phyloP scores from a whole-genome alignment of 768 basidiomycete genomes.

The Arthromyces matolae region DNA sequence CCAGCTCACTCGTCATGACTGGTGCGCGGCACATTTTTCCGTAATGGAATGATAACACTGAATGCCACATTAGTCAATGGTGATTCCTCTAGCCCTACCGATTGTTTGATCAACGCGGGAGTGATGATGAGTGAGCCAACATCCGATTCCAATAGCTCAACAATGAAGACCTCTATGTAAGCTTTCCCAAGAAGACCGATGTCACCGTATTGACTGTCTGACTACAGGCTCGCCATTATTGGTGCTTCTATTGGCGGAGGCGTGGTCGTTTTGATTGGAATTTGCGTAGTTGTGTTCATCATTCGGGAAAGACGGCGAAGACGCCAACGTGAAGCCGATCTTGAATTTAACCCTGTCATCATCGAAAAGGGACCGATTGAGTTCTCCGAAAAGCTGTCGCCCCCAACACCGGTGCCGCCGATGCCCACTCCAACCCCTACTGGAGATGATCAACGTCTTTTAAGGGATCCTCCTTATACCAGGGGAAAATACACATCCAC shows the following conservation, averaged over 20 bases:
- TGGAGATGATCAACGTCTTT: constrained; percentile 7
- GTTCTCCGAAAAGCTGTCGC: neutral
- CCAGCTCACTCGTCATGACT: constrained; percentile 41
- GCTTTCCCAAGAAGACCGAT: neutral
- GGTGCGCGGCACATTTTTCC: constrained; percentile 28
- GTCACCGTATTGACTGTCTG: neutral
- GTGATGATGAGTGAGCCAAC: too few species aligned
- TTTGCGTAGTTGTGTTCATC: constrained; percentile 43
- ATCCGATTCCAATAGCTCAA: neutral
- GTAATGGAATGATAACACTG: neutral
- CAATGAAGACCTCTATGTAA: constrained; percentile 16
- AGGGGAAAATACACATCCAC: constrained; percentile 20
- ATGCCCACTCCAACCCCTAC: neutral
- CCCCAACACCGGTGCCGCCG: constrained; percentile 6
- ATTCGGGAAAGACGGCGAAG: constrained; percentile 38
- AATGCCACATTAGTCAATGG: constrained; percentile 26
- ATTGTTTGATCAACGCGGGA: too few species aligned
- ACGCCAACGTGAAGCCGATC: constrained; percentile 21
- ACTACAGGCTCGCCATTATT: constrained; percentile 40
- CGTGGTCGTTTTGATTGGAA: constrained; percentile 33
- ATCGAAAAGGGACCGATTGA: constrained; percentile 18
- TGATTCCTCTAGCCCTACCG: constrained; percentile 23
- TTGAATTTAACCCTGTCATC: constrained; percentile 21
- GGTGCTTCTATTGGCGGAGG: constrained; percentile 41
- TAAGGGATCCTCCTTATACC: constrained; percentile 33